A percentile compares a stretch with the other conserved stretches of the same genome.
Evolutionary conservation across 2,329 filamentous ascomycete species (phyloP).

Genomic region (Cladosporium sp.): DNA sequence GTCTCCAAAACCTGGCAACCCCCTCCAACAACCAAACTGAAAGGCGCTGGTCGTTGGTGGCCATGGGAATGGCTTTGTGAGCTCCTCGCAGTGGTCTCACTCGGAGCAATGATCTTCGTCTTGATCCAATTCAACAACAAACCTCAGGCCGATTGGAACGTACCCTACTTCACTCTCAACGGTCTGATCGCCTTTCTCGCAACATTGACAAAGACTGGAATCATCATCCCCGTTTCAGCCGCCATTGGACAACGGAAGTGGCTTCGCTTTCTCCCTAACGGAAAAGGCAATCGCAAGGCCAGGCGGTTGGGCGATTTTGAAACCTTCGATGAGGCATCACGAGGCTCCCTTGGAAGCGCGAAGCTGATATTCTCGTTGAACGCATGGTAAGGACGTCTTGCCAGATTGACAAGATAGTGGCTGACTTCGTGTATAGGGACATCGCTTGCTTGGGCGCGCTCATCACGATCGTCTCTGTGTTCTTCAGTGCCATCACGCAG

Average conservation of each 20-base stretch:
- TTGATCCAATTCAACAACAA: neutral
- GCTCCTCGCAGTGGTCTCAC: conserved; percentile 1
- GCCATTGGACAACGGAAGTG: conserved; percentile 16
- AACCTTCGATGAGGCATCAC: conserved; percentile 13
- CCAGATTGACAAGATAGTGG: neutral
- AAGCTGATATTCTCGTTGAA: conserved; percentile 4
- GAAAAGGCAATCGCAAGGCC: neutral
- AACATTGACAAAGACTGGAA: conserved; percentile 8
- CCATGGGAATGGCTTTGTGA: conserved; percentile 10
- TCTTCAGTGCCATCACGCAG: conserved; percentile 11
- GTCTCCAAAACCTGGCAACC: neutral
- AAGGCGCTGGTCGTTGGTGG: neutral
- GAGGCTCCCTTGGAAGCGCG: conserved; percentile 9
- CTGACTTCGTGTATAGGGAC: conserved; percentile 1
- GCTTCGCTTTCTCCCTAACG: conserved; percentile 12
- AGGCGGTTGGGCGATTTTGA: conserved; percentile 12
- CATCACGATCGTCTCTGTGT: conserved; percentile 8
- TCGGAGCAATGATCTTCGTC: neutral
- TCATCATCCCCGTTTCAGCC: conserved; percentile 13
- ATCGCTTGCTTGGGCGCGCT: conserved; percentile 8
- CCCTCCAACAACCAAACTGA: neutral
- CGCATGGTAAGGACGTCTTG: neutral
- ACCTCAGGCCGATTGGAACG: conserved; percentile 7
- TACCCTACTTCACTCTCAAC: conserved; percentile 13
- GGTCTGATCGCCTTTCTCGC: conserved; percentile 13